phyloP scores from a whole-genome alignment of 371 early-diverging fungal genomes.

The Zancudomyces culisetae region DNA sequence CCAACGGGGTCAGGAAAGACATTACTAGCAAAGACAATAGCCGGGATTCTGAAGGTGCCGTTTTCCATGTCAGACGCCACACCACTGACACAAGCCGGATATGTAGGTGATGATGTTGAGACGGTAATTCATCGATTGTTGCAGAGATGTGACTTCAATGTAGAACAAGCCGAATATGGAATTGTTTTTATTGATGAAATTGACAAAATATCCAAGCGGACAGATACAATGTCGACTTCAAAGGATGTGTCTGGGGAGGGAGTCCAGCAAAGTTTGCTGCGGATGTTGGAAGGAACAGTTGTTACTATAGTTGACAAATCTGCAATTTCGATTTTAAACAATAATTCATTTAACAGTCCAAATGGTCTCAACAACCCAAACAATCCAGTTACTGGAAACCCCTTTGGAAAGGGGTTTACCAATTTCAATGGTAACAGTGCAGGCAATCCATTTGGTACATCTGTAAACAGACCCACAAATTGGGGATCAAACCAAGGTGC shows the following conservation, averaged over 20 bases:
- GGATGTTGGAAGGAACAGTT: constrained; percentile 77
- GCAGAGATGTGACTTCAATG: constrained; percentile 73
- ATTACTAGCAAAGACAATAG: constrained; percentile 60
- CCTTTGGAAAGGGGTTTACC: too few relatives aligned
- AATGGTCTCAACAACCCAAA: neutral
- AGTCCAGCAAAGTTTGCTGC: constrained; percentile 72
- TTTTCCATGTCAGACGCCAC: constrained; percentile 88
- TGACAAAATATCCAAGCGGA: constrained; percentile 65
- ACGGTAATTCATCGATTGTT: constrained; percentile 62
- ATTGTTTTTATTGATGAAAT: constrained; percentile 92
- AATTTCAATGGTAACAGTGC: too few relatives aligned
- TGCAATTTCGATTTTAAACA: constrained; percentile 12
- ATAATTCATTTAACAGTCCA: neutral
- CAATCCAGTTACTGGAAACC: too few relatives aligned
- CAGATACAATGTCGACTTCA: constrained; percentile 48
- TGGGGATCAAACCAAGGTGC: too few relatives aligned
- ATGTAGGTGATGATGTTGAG: constrained; percentile 89
- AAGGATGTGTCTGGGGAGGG: constrained; percentile 88
- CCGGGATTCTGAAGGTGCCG: constrained; percentile 69
- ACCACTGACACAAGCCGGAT: constrained; percentile 80
- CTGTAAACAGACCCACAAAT: too few relatives aligned
- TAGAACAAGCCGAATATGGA: constrained; percentile 65
- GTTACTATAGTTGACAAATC: constrained; percentile 71
- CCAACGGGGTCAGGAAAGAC: constrained; percentile 81
- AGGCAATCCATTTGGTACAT: too few relatives aligned